Conservation (phyloP, 2,329 filamentous ascomycete genomes). For the Cladosporium sp. region DNA sequence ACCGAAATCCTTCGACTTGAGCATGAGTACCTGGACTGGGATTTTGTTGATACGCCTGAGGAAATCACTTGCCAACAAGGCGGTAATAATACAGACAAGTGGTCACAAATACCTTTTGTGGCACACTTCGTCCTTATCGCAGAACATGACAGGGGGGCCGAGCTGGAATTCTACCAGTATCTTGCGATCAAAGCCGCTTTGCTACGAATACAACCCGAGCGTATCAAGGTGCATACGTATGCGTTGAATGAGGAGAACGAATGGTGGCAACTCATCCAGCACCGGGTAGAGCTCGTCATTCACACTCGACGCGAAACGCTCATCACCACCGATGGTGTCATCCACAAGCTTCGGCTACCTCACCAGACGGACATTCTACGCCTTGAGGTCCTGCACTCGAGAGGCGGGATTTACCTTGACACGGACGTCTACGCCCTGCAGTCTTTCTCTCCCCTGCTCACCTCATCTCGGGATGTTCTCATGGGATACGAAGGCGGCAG, state of each 20-base stretch:
- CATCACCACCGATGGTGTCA: neutral
- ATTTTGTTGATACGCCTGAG: neutral
- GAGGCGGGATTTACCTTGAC: conserved; percentile 17
- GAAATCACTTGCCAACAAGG: neutral
- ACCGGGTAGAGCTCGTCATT: conserved; percentile 5
- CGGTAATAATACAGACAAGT: neutral
- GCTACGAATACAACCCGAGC: conserved; percentile 10
- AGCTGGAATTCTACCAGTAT: conserved; percentile 12
- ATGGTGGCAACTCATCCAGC: conserved; percentile 10
- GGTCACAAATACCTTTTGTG: conserved; percentile 6
- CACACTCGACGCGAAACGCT: neutral
- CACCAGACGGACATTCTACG: conserved; percentile 16
- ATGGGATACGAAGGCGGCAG: conserved; percentile 18
- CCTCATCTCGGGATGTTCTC: conserved; percentile 10
- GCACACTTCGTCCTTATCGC: conserved; percentile 15
- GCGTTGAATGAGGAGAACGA: neutral
- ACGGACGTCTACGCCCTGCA: conserved; percentile 15
- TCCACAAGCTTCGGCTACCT: conserved; percentile 5
- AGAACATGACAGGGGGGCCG: conserved; percentile 6
- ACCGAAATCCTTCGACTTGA: neutral
- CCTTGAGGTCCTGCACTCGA: conserved; percentile 9
- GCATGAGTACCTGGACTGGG: neutral
- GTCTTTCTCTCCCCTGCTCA: conserved; percentile 12
- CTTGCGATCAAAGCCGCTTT: conserved; percentile 16
- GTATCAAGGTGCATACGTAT: conserved; percentile 13